phyloP scores from a whole-genome alignment of 2,329 filamentous ascomycete genomes.

The Tolypocladium ovalisporum region DNA sequence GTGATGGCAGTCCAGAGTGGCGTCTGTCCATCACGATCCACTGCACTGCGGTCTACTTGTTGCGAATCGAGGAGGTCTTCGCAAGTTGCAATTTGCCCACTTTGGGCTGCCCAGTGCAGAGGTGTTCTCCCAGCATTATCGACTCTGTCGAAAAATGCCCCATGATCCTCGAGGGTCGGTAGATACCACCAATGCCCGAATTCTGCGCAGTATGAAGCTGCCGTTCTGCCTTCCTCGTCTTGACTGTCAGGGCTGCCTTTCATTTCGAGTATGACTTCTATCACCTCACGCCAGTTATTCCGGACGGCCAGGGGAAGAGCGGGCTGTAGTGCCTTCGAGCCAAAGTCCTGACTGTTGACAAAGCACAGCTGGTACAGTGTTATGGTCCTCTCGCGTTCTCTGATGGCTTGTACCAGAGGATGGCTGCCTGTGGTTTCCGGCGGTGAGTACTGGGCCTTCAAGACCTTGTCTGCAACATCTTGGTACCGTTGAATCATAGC shows the following conservation, averaged over 20 bases:
- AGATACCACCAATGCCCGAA: constrained; percentile 2
- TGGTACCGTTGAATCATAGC: constrained; percentile 4
- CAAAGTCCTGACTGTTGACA: not conserved
- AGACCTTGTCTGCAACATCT: not conserved
- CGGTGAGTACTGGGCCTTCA: not conserved
- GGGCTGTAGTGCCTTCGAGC: not conserved
- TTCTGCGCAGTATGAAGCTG: constrained; percentile 6
- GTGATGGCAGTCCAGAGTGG: not conserved
- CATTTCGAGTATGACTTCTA: constrained; percentile 5
- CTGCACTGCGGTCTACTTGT: not conserved
- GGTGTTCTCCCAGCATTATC: constrained; percentile 3
- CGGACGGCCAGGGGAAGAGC: constrained; percentile 6
- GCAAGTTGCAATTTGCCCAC: not conserved
- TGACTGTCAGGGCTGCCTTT: constrained; percentile 2
- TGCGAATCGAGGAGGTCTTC: not conserved
- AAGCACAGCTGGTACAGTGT: constrained; percentile 4
- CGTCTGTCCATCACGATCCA: not conserved
- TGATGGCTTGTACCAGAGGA: constrained; percentile 1
- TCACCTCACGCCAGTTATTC: constrained; percentile 6
- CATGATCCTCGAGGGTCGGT: not conserved
- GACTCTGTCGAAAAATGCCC: constrained; percentile 1
- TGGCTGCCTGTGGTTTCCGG: not conserved
- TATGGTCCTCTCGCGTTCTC: not conserved
- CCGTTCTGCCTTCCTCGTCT: constrained; percentile 6
- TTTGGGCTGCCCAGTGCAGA: constrained; percentile 1